Percentiles rank a stretch among this genome's conserved stretches.
These are phyloP conservation scores for Spathaspora passalidarum DNA, from an alignment of 805 yeast genomes.

Conservation along the genomic window DNA sequence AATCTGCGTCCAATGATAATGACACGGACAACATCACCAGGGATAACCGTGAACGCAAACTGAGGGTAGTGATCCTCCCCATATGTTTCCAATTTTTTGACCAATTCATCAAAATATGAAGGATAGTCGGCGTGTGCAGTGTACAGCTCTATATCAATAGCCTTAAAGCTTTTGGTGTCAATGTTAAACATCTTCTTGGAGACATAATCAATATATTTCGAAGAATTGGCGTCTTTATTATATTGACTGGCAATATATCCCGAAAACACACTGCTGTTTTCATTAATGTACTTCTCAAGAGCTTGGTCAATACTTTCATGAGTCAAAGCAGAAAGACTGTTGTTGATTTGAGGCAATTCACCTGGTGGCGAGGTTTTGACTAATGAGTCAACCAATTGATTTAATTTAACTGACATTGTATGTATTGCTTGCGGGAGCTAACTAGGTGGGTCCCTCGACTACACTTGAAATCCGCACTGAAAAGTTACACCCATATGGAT, in stretches of 20 bases:
- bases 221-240: constrained; percentile 28
- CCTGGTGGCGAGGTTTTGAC: constrained; percentile 39
- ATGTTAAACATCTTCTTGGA: constrained; percentile 52
- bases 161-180: constrained; percentile 49
- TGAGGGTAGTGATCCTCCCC: constrained; percentile 68
- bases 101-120: constrained; percentile 25
- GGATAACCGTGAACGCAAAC: constrained; percentile 44
- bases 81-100: constrained; percentile 43
- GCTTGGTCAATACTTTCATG: constrained; percentile 19
- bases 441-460: not conserved
- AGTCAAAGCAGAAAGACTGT: constrained; percentile 23
- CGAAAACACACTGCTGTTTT: constrained; percentile 28
- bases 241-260: constrained; percentile 29
- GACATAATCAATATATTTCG: constrained; percentile 53
- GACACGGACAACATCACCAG: constrained; percentile 40
- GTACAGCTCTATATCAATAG: constrained; percentile 51
- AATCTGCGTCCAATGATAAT: constrained; percentile 69
- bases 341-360: constrained; percentile 28
- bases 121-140: constrained; percentile 23
- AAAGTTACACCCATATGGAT: not conserved
- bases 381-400: constrained; percentile 25
- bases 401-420: constrained; percentile 20
- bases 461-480: not conserved
- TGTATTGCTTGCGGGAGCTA: not conserved
- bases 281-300: constrained; percentile 25